Conservation (phyloP, 768 basidiomycete species). For the Kwoniella botswanensis region DNA sequence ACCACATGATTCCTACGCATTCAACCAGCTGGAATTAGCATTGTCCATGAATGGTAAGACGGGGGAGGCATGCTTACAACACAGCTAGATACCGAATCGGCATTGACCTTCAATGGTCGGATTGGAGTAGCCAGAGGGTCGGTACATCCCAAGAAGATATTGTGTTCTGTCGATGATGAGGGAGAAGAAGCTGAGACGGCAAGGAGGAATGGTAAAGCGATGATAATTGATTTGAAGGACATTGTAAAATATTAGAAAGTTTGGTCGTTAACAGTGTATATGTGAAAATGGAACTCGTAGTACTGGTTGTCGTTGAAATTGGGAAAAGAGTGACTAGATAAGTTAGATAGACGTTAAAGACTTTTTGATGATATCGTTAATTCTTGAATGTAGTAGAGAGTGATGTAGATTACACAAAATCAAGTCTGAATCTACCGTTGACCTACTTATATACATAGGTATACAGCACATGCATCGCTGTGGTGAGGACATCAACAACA, state of each 20-base stretch:
- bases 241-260: background rate
- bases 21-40: background rate
- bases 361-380: too few species aligned
- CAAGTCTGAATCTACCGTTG: too few species aligned
- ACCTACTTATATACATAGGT: background rate
- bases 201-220: constrained; percentile 12
- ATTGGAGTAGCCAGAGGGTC: constrained; percentile 17
- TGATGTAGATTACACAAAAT: too few species aligned
- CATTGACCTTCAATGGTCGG: constrained; percentile 6
- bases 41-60: too few species aligned
- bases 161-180: background rate
- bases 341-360: background rate
- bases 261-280: background rate
- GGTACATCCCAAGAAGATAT: constrained; percentile 18
- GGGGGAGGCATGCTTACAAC: constrained; percentile 4
- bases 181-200: constrained; percentile 1
- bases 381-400: background rate
- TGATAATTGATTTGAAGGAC: constrained; percentile 15
- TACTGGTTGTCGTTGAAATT: background rate
- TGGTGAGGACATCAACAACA: background rate
- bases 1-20: constrained; percentile 11
- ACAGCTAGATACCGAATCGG: constrained; percentile 4
- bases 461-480: background rate
- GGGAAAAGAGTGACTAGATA: constrained; percentile 2
- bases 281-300: background rate